phyloP scores from a whole-genome alignment of 78 protist species.

The Dictyostelium capitatum region DNA sequence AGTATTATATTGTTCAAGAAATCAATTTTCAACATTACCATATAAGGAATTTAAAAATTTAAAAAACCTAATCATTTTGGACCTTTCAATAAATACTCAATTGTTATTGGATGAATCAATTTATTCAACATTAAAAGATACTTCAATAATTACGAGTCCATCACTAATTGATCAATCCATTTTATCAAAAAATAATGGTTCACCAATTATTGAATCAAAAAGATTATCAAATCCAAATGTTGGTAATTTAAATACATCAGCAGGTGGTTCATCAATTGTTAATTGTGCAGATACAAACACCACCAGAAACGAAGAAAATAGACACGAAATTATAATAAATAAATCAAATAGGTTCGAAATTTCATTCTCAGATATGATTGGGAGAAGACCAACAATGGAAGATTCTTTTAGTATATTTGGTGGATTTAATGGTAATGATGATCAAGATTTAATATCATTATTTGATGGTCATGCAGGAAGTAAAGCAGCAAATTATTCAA shows the following conservation, averaged over 20 bases:
- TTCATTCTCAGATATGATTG: conserved; percentile 79
- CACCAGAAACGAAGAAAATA: neutral
- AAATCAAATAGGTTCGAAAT: conserved; percentile 45
- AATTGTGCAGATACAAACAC: neutral
- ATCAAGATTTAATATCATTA: conserved; percentile 66
- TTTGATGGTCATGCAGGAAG: conserved; percentile 90
- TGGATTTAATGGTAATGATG: conserved; percentile 22
- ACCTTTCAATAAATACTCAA: conserved; percentile 17
- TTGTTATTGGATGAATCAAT: conserved; percentile 1
- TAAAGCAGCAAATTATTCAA: conserved; percentile 35
- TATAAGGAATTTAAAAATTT: neutral
- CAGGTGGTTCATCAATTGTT: neutral
- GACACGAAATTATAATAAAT: neutral
- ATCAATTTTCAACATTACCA: conserved; percentile 12
- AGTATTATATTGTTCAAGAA: conserved; percentile 7
- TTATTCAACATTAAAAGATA: conserved; percentile 1
- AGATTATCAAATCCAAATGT: too few species aligned
- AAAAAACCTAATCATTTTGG: conserved; percentile 1
- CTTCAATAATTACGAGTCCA: neutral
- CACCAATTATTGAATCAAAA: neutral
- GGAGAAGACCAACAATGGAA: conserved; percentile 90
- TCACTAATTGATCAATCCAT: neutral
- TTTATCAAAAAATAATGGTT: neutral
- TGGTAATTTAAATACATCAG: too few species aligned
- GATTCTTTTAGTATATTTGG: conserved; percentile 75